phyloP scores from a whole-genome alignment of 1,284 basidiomycete species.

The Rhizopogon hawkerae region DNA sequence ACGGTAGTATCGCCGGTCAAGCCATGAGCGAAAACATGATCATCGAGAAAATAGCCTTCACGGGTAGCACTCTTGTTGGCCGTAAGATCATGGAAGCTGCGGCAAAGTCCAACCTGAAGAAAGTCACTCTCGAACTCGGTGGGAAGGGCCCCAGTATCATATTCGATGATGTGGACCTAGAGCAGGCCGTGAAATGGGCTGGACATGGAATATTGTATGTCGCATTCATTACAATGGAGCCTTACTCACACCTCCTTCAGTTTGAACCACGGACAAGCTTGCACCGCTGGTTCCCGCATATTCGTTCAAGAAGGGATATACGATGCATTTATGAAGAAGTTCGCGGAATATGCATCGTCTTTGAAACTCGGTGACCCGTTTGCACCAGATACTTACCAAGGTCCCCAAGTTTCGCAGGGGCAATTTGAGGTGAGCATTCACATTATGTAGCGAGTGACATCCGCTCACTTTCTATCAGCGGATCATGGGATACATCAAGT shows the following conservation, averaged over 20 bases:
- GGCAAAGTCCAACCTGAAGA: constrained; percentile 87
- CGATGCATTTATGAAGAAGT: constrained; percentile 43
- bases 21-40: constrained; percentile 70
- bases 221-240: not conserved
- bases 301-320: constrained; percentile 60
- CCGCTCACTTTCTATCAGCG: not conserved
- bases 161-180: constrained; percentile 74
- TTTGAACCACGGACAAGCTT: constrained; percentile 52
- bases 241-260: not conserved
- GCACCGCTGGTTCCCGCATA: constrained; percentile 58
- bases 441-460: not conserved
- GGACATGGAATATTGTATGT: constrained; percentile 71
- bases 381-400: constrained; percentile 51
- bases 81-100: constrained; percentile 88
- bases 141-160: constrained; percentile 91
- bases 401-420: constrained; percentile 57
- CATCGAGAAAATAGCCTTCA: constrained; percentile 82
- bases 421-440: constrained; percentile 36
- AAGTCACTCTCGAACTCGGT: constrained; percentile 82
- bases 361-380: constrained; percentile 61
- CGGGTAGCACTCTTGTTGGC: constrained; percentile 79
- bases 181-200: constrained; percentile 82
- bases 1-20: constrained; percentile 78
- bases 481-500: constrained; percentile 58
- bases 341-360: constrained; percentile 38